Percentiles rank a stretch among this genome's conserved stretches.
phyloP scores from a whole-genome alignment of 1,284 basidiomycete species.

The Entoloma clypeatum region DNA sequence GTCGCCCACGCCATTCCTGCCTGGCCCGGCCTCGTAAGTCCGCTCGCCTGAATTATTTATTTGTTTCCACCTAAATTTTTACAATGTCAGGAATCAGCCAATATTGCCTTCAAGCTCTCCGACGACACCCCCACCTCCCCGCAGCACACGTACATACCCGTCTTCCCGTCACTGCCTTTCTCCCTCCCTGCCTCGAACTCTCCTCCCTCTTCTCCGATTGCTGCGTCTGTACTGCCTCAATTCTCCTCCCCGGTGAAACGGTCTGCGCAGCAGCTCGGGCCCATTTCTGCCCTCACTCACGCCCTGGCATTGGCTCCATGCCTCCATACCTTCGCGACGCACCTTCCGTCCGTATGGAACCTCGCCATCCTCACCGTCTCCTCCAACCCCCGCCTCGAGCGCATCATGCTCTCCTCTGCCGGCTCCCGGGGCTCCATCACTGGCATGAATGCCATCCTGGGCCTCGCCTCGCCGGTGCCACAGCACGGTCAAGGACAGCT shows the following conservation, averaged over 20 bases:
- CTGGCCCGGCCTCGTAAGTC: constrained; percentile 46
- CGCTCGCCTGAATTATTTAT: neutral
- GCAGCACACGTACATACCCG: constrained; percentile 5
- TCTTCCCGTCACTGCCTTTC: constrained; percentile 4
- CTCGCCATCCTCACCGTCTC: constrained; percentile 41
- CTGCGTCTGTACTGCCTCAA: no score
- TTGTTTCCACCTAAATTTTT: constrained; percentile 3
- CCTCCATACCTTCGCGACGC: constrained; percentile 41
- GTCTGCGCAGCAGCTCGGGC: constrained; percentile 17
- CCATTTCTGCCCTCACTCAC: constrained; percentile 30
- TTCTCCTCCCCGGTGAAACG: neutral
- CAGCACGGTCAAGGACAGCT: neutral
- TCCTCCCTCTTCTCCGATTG: constrained; percentile 8
- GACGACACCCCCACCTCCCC: constrained; percentile 30
- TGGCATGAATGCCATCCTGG: neutral
- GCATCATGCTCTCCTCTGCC: constrained; percentile 34
- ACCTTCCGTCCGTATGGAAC: constrained; percentile 48
- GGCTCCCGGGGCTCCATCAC: constrained; percentile 6
- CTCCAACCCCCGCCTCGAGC: constrained; percentile 37
- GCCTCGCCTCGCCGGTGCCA: neutral
- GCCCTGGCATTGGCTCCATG: constrained; percentile 34
- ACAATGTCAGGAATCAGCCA: constrained; percentile 36
- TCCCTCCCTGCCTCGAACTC: constrained; percentile 2
- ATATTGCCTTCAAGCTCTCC: constrained; percentile 46
- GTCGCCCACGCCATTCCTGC: constrained; percentile 39